Percentiles rank a stretch among this genome's conserved stretches.
Conservation (phyloP, 192 early-diverging fungal genomes). For the Dimargaris verticillata region DNA sequence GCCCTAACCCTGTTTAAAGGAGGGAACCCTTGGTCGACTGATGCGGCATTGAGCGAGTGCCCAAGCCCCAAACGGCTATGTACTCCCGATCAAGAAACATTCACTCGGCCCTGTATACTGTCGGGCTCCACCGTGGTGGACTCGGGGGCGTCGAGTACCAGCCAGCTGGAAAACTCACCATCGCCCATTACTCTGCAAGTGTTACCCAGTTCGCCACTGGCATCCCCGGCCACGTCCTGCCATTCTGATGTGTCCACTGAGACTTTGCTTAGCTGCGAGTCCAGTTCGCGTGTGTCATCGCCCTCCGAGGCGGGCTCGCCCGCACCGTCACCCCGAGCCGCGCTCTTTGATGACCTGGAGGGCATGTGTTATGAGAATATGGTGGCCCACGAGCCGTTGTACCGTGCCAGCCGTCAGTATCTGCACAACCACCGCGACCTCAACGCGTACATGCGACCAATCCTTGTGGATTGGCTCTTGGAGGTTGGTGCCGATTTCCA, state of each 20-base stretch:
- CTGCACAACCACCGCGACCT: constrained; percentile 22
- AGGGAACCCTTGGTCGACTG: not conserved
- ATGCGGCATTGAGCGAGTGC: not conserved
- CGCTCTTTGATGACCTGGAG: constrained; percentile 1
- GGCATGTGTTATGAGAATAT: not conserved
- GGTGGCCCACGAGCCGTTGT: not conserved
- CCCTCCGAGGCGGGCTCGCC: not conserved
- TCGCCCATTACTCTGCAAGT: not conserved
- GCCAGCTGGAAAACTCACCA: too few species aligned
- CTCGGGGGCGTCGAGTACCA: too few species aligned
- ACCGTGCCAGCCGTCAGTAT: not conserved
- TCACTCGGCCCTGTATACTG: not conserved
- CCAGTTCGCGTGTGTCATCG: not conserved
- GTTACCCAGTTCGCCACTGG: not conserved
- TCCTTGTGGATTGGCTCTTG: constrained; percentile 35
- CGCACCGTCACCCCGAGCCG: not conserved
- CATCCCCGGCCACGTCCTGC: not conserved
- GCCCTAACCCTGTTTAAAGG: not conserved
- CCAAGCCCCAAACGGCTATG: constrained; percentile 7
- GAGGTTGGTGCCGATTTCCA: constrained; percentile 32
- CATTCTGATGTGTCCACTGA: constrained; percentile 8
- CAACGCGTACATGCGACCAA: constrained; percentile 29
- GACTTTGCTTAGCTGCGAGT: not conserved
- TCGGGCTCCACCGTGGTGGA: not conserved
- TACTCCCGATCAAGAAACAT: constrained; percentile 6